Evolutionary conservation across 129 eudicot genomes (phyloP).

Genomic region (Sambucus nigra): DNA sequence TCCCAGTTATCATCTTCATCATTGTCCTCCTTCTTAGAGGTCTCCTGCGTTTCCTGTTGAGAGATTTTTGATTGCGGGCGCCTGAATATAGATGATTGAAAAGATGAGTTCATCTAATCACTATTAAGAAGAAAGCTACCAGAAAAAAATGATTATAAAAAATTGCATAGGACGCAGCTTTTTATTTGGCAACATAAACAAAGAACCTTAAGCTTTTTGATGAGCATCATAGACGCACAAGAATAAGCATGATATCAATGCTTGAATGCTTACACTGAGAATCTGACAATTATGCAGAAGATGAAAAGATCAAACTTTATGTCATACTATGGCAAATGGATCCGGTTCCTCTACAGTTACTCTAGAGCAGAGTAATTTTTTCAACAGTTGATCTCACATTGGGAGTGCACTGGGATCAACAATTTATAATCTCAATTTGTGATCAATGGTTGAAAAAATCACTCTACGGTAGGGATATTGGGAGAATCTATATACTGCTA

Average conservation of each 20-base stretch:
- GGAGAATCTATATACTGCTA: no score
- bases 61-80: conserved; percentile 20
- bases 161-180: neutral
- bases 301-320: neutral
- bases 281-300: neutral
- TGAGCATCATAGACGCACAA: neutral
- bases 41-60: conserved; percentile 19
- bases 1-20: conserved; percentile 60
- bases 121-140: neutral
- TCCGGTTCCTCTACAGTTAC: no score
- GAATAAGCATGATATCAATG: conserved; percentile 1
- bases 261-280: neutral
- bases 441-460: no score
- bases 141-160: neutral
- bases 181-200: neutral
- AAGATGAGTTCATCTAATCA: neutral
- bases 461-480: no score
- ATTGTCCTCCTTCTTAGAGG: conserved; percentile 19
- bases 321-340: no score
- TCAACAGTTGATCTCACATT: no score
- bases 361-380: no score
- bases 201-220: neutral
- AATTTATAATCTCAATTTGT: no score
- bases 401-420: no score
- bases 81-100: conserved; percentile 11